Base-by-base conservation (phyloP, 2,329 filamentous ascomycete species). In the Acrocalymma vagum region DNA sequence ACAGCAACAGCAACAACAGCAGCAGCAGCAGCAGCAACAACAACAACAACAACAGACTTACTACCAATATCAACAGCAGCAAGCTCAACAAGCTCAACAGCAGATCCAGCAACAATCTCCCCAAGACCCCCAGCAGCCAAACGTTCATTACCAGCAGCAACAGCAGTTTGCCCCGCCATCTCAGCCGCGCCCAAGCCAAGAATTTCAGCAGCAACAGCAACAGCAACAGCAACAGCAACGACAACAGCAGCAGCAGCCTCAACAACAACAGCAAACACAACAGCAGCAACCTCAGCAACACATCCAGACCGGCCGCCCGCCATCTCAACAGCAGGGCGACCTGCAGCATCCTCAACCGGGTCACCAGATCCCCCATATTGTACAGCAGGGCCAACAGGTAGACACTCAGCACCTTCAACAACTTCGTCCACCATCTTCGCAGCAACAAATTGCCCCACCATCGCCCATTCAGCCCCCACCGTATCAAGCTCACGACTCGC, bases 401-500 rank as follows among this genome's bases (percentile, higher is more conserved):
- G 63, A 67, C 44, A 34, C 44, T 32, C 63, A 60, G 26, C 62
- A 63, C 33, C 29, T 48, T 22, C 63, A 67, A 38, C 60, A 63
- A 39, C 58, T 65, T 32, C 59, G 62, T 15, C 63, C 65, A 17
- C 60, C 63, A 11, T 66, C 65, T 25, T 63, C 65, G 21, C 63
- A 66, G 35, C 61, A 62, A 23, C 58, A 65, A 38, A 56, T 65
- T 48, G 60, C 60, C 36, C 63, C 65, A 35, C 64, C 65, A 18
- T 68, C 66, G 14, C 67, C 66, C 27, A 49, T 67, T 33, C 66
- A 70, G 46, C 54, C 48, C 26, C 57, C 50, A 13, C 38, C 47
- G 29, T 66, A 66, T 29, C 64, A 67, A 42, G 39, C 58, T 23
- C 66, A 66, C 63, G 64, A 69, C 38, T 35, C 47, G 33, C 62